Evolutionary conservation across 495 filamentous ascomycete genomes (phyloP).

Genomic region (Umbilicaria muhlenbergii): DNA sequence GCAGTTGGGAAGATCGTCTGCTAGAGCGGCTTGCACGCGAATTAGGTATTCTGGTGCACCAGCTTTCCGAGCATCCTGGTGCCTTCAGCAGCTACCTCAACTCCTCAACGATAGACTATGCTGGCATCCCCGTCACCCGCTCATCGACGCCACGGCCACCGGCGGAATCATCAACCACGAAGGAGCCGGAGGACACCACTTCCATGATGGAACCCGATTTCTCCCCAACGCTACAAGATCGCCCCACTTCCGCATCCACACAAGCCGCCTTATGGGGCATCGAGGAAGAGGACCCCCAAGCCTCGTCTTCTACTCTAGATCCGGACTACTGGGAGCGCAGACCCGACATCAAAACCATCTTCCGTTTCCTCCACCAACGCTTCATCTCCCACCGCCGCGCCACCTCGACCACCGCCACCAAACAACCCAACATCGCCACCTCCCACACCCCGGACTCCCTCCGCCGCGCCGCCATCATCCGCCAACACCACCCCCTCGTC

Average conservation of each 20-base stretch:
- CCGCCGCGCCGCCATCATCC: conserved; percentile 65
- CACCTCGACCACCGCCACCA: conserved; percentile 19
- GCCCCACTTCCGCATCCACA: conserved; percentile 12
- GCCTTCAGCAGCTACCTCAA: conserved; percentile 64
- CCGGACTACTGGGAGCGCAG: conserved; percentile 81
- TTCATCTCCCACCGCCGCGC: conserved; percentile 38
- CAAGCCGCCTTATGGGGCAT: conserved; percentile 53
- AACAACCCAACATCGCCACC: conserved; percentile 19
- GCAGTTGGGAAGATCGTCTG: conserved; percentile 61
- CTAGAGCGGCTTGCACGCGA: conserved; percentile 75
- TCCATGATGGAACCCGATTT: conserved; percentile 31
- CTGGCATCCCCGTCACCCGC: conserved; percentile 31
- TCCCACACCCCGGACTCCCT: conserved; percentile 46
- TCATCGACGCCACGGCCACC: conserved; percentile 12
- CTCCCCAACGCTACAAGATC: conserved; percentile 20
- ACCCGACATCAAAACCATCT: conserved; percentile 74
- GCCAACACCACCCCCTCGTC: conserved; percentile 73
- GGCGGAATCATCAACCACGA: conserved; percentile 12
- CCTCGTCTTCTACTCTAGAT: conserved; percentile 14
- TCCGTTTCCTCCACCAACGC: conserved; percentile 65
- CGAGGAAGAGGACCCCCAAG: conserved; percentile 36
- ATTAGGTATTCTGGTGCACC: conserved; percentile 67
- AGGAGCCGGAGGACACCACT: conserved; percentile 15
- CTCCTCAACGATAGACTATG: conserved; percentile 29
- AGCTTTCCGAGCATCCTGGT: conserved; percentile 64